Percentiles rank a stretch among this genome's conserved stretches.
These are phyloP conservation scores for Saxophila tyrrhenica DNA, from an alignment of 495 filamentous ascomycete genomes.

Conservation along the genomic window DNA sequence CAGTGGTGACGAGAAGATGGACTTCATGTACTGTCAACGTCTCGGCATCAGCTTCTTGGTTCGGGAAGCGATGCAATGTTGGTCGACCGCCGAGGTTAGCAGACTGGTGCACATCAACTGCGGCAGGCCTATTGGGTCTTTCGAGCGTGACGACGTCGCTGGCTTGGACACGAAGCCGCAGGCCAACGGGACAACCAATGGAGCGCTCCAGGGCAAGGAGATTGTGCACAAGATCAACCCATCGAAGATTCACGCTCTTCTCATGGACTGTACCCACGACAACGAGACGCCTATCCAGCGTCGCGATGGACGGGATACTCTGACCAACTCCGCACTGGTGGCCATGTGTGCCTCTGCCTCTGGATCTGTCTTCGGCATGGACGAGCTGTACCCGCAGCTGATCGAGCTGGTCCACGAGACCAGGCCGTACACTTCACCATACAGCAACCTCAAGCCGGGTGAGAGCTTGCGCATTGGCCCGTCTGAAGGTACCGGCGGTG, in stretches of 20 bases:
- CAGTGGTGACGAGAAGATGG: constrained; percentile 88
- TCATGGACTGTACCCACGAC: constrained; percentile 99
- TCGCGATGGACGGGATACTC: constrained; percentile 82
- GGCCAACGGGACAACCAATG: constrained; percentile 30
- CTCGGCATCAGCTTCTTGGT: constrained; percentile 84
- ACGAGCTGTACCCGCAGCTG: constrained; percentile 87
- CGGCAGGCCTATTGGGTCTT: constrained; percentile 89
- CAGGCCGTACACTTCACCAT: constrained; percentile 61
- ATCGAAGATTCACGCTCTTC: constrained; percentile 79
- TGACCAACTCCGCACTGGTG: constrained; percentile 91
- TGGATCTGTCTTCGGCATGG: constrained; percentile 97
- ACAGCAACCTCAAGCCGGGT: constrained; percentile 50
- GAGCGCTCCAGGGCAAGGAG: constrained; percentile 38
- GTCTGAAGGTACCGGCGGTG: constrained; percentile 63
- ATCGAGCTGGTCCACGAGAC: constrained; percentile 85
- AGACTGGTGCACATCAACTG: constrained; percentile 88
- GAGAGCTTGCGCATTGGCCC: constrained; percentile 29
- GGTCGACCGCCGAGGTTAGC: constrained; percentile 86
- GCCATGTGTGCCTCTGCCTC: constrained; percentile 89
- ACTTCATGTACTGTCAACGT: constrained; percentile 88
- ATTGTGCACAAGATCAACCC: constrained; percentile 63
- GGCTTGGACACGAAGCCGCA: constrained; percentile 26
- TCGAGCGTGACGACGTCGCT: constrained; percentile 60
- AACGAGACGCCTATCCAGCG: constrained; percentile 96
- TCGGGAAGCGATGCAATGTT: constrained; percentile 95